A percentile compares a stretch with the other conserved stretches of the same genome.
phyloP scores from a whole-genome alignment of 371 early-diverging fungal genomes.

The Mortierella sp. region DNA sequence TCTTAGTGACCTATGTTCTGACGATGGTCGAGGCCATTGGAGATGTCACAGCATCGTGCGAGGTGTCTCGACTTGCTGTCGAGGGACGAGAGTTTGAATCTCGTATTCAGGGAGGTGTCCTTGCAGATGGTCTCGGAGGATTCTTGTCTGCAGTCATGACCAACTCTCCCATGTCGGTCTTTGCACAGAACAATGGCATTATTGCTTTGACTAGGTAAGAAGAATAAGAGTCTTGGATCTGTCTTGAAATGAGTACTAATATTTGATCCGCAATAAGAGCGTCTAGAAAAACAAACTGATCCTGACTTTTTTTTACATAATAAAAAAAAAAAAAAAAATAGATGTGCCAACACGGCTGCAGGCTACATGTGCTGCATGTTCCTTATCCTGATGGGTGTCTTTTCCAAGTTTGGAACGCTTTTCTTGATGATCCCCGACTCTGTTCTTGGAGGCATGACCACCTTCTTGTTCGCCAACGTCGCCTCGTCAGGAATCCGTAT shows the following conservation, averaged over 20 bases:
- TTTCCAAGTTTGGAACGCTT: slow-evolving; percentile 68
- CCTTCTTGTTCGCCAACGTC: slow-evolving; percentile 68
- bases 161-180: slow-evolving; percentile 67
- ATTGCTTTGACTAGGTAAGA: slow-evolving; percentile 59
- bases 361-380: slow-evolving; percentile 69
- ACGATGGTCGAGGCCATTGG: slow-evolving; percentile 67
- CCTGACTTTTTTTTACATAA: too few relatives aligned
- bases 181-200: slow-evolving; percentile 74
- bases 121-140: slow-evolving; percentile 69
- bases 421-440: slow-evolving; percentile 65
- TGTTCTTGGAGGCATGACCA: slow-evolving; percentile 70
- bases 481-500: slow-evolving; percentile 74
- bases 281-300: too few relatives aligned
- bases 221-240: not conserved
- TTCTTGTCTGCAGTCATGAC: slow-evolving; percentile 72
- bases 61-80: slow-evolving; percentile 69
- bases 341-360: slow-evolving; percentile 68
- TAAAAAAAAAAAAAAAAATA: slow-evolving; percentile 10
- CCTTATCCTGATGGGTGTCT: slow-evolving; percentile 66
- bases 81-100: slow-evolving; percentile 67
- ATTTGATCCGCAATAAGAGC: too few relatives aligned
- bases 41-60: slow-evolving; percentile 69
- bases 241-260: not conserved
- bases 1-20: slow-evolving; percentile 64
- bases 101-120: slow-evolving; percentile 68